Percentiles rank a stretch among this genome's conserved stretches.
phyloP scores from a whole-genome alignment of 352 stramenopile species.

The Phytophthora niederhauseri region DNA sequence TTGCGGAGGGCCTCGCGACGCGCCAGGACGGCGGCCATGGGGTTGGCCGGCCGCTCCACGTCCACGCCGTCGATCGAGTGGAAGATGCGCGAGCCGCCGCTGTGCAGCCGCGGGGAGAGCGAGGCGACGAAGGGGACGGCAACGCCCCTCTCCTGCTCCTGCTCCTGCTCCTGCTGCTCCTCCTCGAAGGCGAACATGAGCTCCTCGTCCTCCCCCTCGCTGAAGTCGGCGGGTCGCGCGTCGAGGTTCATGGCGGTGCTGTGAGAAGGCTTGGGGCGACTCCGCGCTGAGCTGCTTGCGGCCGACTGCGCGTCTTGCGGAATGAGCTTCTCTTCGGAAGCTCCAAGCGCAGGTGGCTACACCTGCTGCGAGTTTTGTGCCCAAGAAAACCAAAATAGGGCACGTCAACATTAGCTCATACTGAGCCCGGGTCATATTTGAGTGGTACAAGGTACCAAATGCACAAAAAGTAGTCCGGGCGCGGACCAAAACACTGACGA shows the following conservation, averaged over 20 bases:
- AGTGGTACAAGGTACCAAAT: not conserved
- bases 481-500: not conserved
- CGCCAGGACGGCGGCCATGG: slow-evolving; percentile 50
- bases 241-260: not conserved
- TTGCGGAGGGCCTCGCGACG: slow-evolving; percentile 48
- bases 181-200: slow-evolving; percentile 79
- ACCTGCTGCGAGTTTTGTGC: not conserved
- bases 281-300: slow-evolving; percentile 8
- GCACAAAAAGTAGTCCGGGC: not conserved
- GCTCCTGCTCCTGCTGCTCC: slow-evolving; percentile 8
- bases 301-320: slow-evolving; percentile 29
- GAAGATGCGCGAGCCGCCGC: slow-evolving; percentile 30
- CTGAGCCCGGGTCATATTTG: not conserved
- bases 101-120: slow-evolving; percentile 17
- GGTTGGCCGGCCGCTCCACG: slow-evolving; percentile 47
- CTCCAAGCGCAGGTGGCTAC: not conserved
- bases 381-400: not conserved
- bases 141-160: not conserved
- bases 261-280: not conserved
- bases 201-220: slow-evolving; percentile 58
- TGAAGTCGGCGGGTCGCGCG: slow-evolving; percentile 12
- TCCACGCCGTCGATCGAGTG: slow-evolving; percentile 38
- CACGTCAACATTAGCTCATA: not conserved
- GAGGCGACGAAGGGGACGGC: not conserved
- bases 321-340: slow-evolving; percentile 28